Evolutionary conservation across 345 rosid species (phyloP).

Genomic region (Euclidium syriacum): DNA sequence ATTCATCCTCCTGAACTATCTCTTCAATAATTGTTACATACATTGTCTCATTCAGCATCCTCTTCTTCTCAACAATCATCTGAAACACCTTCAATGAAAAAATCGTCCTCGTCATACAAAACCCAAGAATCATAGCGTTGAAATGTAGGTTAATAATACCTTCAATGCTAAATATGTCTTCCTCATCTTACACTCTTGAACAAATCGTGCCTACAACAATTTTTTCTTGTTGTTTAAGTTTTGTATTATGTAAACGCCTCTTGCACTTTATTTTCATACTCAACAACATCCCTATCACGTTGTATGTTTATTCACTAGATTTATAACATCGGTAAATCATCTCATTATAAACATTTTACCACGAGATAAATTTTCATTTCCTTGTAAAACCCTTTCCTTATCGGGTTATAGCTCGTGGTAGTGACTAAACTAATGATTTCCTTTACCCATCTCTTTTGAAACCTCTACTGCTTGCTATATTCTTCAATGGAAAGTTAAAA

Average conservation of each 20-base stretch:
- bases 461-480: constrained; percentile 55
- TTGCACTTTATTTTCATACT: constrained; percentile 40
- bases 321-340: constrained; percentile 52
- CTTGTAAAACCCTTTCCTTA: constrained; percentile 48
- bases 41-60: constrained; percentile 64
- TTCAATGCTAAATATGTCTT: constrained; percentile 71
- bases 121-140: constrained; percentile 73
- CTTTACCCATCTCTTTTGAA: constrained; percentile 55
- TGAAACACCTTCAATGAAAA: constrained; percentile 54
- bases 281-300: constrained; percentile 52
- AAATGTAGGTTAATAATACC: constrained; percentile 51
- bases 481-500: constrained; percentile 61
- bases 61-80: constrained; percentile 62
- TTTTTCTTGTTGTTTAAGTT: constrained; percentile 52
- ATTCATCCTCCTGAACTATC: constrained; percentile 56
- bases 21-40: constrained; percentile 72
- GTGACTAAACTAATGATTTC: constrained; percentile 38
- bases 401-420: constrained; percentile 69
- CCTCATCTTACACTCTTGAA: constrained; percentile 57
- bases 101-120: constrained; percentile 60
- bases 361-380: constrained; percentile 63
- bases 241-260: constrained; percentile 73
- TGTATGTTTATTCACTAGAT: constrained; percentile 74
- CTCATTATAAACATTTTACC: constrained; percentile 56
- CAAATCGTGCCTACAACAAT: constrained; percentile 40